These are phyloP conservation scores for Phytophthora lateralis DNA, from an alignment of 352 stramenopile species.

Conservation along the genomic window DNA sequence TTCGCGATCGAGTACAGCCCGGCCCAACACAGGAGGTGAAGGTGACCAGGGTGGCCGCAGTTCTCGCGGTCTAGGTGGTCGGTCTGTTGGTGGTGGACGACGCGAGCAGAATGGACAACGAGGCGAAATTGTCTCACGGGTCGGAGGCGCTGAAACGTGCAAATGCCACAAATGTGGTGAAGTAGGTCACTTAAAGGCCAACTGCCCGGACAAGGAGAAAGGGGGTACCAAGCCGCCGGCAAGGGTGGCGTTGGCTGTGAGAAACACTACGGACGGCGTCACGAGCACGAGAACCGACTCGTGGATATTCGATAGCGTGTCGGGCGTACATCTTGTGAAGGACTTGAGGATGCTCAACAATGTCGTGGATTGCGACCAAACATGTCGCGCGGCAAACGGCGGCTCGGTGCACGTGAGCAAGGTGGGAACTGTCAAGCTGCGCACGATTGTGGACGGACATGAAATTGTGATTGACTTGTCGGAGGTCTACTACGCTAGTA, in stretches of 20 bases:
- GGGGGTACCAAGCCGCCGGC: neutral
- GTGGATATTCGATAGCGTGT: constrained; percentile 15
- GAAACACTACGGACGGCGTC: neutral
- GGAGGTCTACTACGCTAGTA: constrained; percentile 4
- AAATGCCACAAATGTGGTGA: constrained; percentile 7
- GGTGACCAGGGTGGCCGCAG: too few species aligned
- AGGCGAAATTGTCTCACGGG: neutral
- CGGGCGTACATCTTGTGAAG: constrained; percentile 15
- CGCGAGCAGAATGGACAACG: too few species aligned
- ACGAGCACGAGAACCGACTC: neutral
- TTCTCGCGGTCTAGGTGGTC: neutral
- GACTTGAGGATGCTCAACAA: constrained; percentile 4
- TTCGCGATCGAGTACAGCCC: too few species aligned
- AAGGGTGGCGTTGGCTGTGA: constrained; percentile 2
- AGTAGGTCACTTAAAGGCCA: neutral
- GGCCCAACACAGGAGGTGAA: too few species aligned
- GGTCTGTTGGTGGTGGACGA: neutral
- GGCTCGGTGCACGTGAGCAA: neutral
- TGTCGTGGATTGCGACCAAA: constrained; percentile 3
- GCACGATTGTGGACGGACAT: neutral
- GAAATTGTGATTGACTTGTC: constrained; percentile 9
- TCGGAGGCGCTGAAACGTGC: neutral
- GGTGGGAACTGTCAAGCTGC: constrained; percentile 2
- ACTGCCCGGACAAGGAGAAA: constrained; percentile 1
- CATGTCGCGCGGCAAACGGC: neutral